A percentile compares a stretch with the other conserved stretches of the same genome.
phyloP scores from a whole-genome alignment of 192 early-diverging fungal species.

The Coemansia sp. region DNA sequence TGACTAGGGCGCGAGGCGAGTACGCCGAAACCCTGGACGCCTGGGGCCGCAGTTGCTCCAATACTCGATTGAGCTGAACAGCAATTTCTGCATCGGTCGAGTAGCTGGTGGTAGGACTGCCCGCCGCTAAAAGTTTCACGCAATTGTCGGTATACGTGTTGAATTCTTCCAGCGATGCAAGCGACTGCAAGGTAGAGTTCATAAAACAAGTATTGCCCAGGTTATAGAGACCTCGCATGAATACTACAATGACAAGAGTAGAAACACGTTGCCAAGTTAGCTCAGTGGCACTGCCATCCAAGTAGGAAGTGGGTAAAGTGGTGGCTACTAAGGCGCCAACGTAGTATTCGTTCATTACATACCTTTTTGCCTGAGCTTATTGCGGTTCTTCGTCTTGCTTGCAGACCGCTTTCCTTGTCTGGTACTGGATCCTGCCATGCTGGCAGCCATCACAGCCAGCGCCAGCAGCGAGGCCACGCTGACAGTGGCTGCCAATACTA shows the following conservation, averaged over 20 bases:
- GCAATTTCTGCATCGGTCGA: conserved; percentile 35
- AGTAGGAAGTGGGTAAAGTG: neutral
- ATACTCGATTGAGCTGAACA: conserved; percentile 25
- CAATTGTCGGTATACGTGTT: conserved; percentile 48
- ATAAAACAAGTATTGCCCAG: conserved; percentile 89
- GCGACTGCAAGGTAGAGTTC: conserved; percentile 73
- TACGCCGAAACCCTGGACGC: conserved; percentile 34
- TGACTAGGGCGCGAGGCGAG: conserved; percentile 51
- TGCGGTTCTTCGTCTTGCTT: conserved; percentile 15
- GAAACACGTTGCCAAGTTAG: neutral
- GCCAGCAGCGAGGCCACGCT: conserved; percentile 44
- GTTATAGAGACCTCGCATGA: conserved; percentile 73
- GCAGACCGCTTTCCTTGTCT: conserved; percentile 2
- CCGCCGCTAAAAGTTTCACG: neutral
- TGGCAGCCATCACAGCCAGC: conserved; percentile 24
- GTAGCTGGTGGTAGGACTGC: neutral
- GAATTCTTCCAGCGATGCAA: conserved; percentile 36
- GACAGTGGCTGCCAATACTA: conserved; percentile 41
- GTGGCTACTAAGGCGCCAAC: neutral
- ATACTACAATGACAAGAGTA: conserved; percentile 30
- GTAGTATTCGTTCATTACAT: neutral
- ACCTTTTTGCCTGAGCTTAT: conserved; percentile 16
- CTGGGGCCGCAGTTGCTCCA: conserved; percentile 42
- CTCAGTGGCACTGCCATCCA: neutral
- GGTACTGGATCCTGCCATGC: conserved; percentile 2